A percentile compares a stretch with the other conserved stretches of the same genome.
Evolutionary conservation across 345 rosid genomes (phyloP).

Genomic region (Pseudoturritis turrita): DNA sequence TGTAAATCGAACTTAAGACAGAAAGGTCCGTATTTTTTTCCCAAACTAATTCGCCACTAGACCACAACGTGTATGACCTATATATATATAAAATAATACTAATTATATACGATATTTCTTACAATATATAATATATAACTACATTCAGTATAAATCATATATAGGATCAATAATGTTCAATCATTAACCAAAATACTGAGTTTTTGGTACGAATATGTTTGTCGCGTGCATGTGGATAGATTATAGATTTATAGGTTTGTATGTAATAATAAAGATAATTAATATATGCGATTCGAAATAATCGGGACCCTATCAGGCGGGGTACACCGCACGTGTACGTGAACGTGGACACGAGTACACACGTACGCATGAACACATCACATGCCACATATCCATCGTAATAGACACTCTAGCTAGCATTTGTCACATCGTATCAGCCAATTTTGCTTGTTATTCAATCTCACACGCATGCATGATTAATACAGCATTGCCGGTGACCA

Average conservation of each 20-base stretch:
- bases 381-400: slow-evolving; percentile 17
- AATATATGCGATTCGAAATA: slow-evolving; percentile 3
- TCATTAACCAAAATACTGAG: background rate
- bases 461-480: slow-evolving; percentile 21
- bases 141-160: background rate
- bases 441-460: background rate
- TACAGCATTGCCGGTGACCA: slow-evolving; percentile 5
- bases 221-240: slow-evolving; percentile 7
- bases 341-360: slow-evolving; percentile 27
- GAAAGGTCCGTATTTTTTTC: too few relatives aligned
- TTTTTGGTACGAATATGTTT: slow-evolving; percentile 1
- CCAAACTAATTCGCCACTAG: too few relatives aligned
- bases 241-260: background rate
- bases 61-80: too few relatives aligned
- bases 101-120: background rate
- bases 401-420: background rate
- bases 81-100: too few relatives aligned
- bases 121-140: background rate
- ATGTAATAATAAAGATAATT: background rate
- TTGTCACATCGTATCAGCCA: slow-evolving; percentile 20
- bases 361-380: slow-evolving; percentile 31
- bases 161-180: background rate
- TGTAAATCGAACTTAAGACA: too few relatives aligned
- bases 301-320: slow-evolving; percentile 9
- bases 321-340: slow-evolving; percentile 27